These are phyloP conservation scores for Annona squamosa DNA, from an alignment of 164 flowering plant species.

Conservation along the genomic window DNA sequence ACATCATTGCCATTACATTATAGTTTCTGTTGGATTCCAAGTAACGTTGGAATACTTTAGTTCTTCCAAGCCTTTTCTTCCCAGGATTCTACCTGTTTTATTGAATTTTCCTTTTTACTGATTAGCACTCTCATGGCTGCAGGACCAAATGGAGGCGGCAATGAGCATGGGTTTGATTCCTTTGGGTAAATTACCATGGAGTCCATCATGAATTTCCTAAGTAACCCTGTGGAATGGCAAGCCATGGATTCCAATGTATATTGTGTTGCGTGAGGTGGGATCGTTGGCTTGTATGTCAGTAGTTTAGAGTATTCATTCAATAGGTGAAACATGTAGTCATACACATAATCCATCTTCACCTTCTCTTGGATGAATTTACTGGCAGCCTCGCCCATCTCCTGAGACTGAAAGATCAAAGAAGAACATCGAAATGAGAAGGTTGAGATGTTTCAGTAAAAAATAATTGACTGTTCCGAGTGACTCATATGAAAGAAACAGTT, in stretches of 20 bases:
- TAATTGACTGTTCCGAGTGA: too few relatives aligned
- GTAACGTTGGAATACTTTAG: too few relatives aligned
- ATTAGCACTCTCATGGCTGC: conserved; percentile 11
- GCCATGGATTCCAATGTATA: conserved; percentile 43
- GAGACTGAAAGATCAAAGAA: conserved; percentile 27
- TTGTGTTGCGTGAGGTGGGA: conserved; percentile 32
- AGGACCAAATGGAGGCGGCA: conserved; percentile 40
- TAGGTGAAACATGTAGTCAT: conserved; percentile 61
- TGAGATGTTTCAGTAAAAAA: too few relatives aligned
- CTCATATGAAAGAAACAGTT: too few relatives aligned
- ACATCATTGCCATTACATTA: too few relatives aligned
- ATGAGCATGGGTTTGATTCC: conserved; percentile 32
- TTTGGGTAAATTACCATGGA: conserved; percentile 40
- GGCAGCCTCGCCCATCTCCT: conserved; percentile 39
- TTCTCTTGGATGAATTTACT: conserved; percentile 41
- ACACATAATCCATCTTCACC: conserved; percentile 48
- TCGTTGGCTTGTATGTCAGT: conserved; percentile 37
- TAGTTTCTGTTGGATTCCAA: too few relatives aligned
- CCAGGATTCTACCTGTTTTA: conserved; percentile 37
- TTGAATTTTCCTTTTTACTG: conserved; percentile 19
- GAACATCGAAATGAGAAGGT: too few relatives aligned
- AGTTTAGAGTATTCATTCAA: conserved; percentile 49
- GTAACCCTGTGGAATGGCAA: conserved; percentile 25
- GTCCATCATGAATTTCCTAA: conserved; percentile 35
- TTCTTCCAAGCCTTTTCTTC: conserved; percentile 9